Evolutionary conservation across 768 basidiomycete species (phyloP).

Genomic region (Hortiboletus campestris): DNA sequence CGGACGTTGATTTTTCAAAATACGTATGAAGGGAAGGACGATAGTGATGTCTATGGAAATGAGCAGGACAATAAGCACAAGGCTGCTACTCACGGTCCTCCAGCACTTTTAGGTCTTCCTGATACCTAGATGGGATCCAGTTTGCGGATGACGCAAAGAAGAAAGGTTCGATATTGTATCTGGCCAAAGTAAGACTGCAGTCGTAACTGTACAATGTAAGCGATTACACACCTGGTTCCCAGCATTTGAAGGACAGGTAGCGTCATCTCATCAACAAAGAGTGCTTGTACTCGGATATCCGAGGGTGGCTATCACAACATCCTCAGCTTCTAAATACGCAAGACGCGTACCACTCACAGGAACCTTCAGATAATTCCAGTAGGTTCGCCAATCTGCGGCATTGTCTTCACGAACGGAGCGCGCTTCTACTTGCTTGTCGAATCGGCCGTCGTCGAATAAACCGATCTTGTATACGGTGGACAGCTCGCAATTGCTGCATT

Average conservation of each 20-base stretch:
- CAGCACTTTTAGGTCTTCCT: conserved; percentile 32
- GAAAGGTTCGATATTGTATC: conserved; percentile 43
- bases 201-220: no score
- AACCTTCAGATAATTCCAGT: conserved; percentile 28
- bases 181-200: conserved; percentile 13
- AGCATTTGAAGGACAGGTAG: conserved; percentile 39
- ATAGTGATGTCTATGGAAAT: conserved; percentile 42
- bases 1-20: conserved; percentile 31
- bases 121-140: conserved; percentile 42
- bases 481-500: conserved; percentile 10
- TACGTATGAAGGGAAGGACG: conserved; percentile 41
- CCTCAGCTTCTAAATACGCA: background rate
- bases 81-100: conserved; percentile 38
- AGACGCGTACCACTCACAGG: conserved; percentile 20
- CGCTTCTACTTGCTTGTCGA: conserved; percentile 12
- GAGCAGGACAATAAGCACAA: conserved; percentile 1
- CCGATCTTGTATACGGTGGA: conserved; percentile 22
- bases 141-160: conserved; percentile 44
- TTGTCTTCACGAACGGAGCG: conserved; percentile 17
- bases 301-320: conserved; percentile 20
- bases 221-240: conserved; percentile 34
- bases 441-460: conserved; percentile 16
- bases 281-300: conserved; percentile 31
- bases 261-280: conserved; percentile 40
- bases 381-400: conserved; percentile 9